Conservation (phyloP, 345 rosid species). For the Brassica rapa region DNA sequence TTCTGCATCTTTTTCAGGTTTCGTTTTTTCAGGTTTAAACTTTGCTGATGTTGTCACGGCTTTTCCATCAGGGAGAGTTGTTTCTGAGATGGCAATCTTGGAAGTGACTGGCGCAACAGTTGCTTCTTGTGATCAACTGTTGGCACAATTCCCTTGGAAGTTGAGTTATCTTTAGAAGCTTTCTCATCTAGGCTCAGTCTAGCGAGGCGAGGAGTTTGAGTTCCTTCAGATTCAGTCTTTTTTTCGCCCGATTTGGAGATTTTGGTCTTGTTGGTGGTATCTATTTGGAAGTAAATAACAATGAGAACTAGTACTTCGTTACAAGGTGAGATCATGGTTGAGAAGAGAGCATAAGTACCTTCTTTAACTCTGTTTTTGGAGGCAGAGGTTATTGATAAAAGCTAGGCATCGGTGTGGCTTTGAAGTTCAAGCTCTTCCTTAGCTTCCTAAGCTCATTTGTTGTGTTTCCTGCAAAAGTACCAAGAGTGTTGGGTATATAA, state of each 20-base stretch:
- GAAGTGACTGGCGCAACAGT: constrained; percentile 78
- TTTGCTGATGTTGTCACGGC: no score
- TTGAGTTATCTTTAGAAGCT: constrained; percentile 42
- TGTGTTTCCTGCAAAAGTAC: constrained; percentile 70
- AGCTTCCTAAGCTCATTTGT: constrained; percentile 88
- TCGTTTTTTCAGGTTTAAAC: constrained; percentile 48
- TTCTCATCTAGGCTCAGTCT: constrained; percentile 80
- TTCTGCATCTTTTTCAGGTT: constrained; percentile 46
- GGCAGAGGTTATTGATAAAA: constrained; percentile 97
- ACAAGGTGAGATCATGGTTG: constrained; percentile 8
- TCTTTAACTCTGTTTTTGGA: constrained; percentile 79
- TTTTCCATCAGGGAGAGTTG: no score
- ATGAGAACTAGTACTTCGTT: not conserved
- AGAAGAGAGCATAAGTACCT: constrained; percentile 51
- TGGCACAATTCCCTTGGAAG: constrained; percentile 46
- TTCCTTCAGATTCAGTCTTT: constrained; percentile 72
- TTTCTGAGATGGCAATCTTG: constrained; percentile 86
- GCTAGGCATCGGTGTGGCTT: constrained; percentile 97
- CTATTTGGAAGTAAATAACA: constrained; percentile 47
- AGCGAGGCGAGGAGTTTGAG: constrained; percentile 38
- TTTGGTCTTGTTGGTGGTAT: constrained; percentile 93
- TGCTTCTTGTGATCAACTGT: constrained; percentile 56
- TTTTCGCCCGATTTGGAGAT: constrained; percentile 95
- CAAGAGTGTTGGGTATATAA: not conserved
- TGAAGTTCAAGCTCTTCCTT: constrained; percentile 90